These are phyloP conservation scores for Guyanaporus albipodus DNA, from an alignment of 768 basidiomycete genomes.

Conservation along the genomic window DNA sequence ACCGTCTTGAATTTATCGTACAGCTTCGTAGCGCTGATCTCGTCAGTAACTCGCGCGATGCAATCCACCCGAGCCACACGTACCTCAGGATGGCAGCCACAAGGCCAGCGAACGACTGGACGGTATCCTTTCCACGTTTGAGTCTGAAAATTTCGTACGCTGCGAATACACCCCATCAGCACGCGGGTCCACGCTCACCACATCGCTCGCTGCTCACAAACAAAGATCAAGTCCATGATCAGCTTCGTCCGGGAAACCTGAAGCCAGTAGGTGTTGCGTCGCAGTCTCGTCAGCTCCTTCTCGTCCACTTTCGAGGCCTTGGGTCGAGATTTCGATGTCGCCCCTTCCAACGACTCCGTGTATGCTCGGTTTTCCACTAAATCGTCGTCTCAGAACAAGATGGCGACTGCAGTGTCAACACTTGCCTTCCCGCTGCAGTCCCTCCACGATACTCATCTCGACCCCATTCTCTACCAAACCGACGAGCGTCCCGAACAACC, in stretches of 20 bases:
- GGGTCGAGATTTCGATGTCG: slow-evolving; percentile 66
- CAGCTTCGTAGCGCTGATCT: slow-evolving; percentile 63
- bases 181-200: slow-evolving; percentile 17
- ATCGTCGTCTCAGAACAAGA: neutral
- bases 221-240: slow-evolving; percentile 82
- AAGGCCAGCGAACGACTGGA: slow-evolving; percentile 67
- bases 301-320: slow-evolving; percentile 57
- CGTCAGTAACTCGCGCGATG: slow-evolving; percentile 2
- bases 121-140: slow-evolving; percentile 52
- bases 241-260: slow-evolving; percentile 67
- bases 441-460: slow-evolving; percentile 66
- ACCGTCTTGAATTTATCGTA: slow-evolving; percentile 66
- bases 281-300: slow-evolving; percentile 63
- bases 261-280: slow-evolving; percentile 74
- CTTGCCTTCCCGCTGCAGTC: slow-evolving; percentile 60
- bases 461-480: slow-evolving; percentile 81
- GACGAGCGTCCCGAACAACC: slow-evolving; percentile 76
- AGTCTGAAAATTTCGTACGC: slow-evolving; percentile 79
- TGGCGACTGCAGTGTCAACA: neutral
- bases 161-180: slow-evolving; percentile 28
- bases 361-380: slow-evolving; percentile 73
- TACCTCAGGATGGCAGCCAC: slow-evolving; percentile 73
- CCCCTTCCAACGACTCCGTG: slow-evolving; percentile 65
- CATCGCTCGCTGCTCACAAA: slow-evolving; percentile 57
- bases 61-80: slow-evolving; percentile 3